These are phyloP conservation scores for Diaporthe velutina DNA, from an alignment of 2,329 filamentous ascomycete species.

Conservation along the genomic window DNA sequence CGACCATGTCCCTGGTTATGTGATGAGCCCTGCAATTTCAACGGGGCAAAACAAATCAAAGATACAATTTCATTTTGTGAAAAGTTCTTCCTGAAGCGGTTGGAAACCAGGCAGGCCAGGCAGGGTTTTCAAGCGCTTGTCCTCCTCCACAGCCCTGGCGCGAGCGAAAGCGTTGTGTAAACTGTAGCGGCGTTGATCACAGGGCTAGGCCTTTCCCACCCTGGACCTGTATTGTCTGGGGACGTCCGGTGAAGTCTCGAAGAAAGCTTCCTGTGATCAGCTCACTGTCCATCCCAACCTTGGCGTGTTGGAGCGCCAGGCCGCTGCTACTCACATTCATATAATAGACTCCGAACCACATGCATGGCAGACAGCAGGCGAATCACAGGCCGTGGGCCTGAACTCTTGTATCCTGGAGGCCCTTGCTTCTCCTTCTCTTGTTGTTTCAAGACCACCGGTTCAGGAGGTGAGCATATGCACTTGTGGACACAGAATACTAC, in stretches of 20 bases:
- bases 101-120: background rate
- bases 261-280: slow-evolving; percentile 4
- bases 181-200: background rate
- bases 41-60: too few relatives aligned
- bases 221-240: background rate
- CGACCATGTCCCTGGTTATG: too few relatives aligned
- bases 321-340: slow-evolving; percentile 1
- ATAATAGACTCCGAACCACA: slow-evolving; percentile 23
- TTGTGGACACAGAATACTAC: slow-evolving; percentile 1
- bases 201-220: background rate
- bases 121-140: too few relatives aligned
- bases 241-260: slow-evolving; percentile 7
- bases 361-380: slow-evolving; percentile 6
- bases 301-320: slow-evolving; percentile 16
- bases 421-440: slow-evolving; percentile 5
- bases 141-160: background rate
- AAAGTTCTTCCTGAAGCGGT: background rate
- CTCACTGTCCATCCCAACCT: slow-evolving; percentile 5
- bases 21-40: background rate
- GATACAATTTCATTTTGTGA: accelerated
- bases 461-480: slow-evolving; percentile 26
- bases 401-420: background rate
- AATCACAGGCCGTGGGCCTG: background rate
- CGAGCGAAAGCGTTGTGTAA: background rate
- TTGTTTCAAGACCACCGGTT: slow-evolving; percentile 19